phyloP scores from a whole-genome alignment of 768 basidiomycete genomes.

The Leccinum truebloodii region DNA sequence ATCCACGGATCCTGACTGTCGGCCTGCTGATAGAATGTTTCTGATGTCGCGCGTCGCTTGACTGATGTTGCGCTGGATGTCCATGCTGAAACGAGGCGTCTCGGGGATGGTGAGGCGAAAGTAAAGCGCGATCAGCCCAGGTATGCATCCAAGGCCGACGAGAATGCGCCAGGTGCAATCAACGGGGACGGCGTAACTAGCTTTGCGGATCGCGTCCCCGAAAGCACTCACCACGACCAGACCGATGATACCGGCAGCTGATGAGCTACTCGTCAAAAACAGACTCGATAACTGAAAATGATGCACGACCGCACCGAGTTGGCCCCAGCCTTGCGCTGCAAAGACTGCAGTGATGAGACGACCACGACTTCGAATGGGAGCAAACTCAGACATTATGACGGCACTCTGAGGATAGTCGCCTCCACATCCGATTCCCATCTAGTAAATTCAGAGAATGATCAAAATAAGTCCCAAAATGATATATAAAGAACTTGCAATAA shows the following conservation, averaged over 20 bases:
- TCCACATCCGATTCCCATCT: slow-evolving; percentile 83
- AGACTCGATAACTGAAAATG: neutral
- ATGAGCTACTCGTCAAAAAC: neutral
- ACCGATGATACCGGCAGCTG: slow-evolving; percentile 68
- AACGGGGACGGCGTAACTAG: slow-evolving; percentile 46
- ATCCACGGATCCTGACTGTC: slow-evolving; percentile 48
- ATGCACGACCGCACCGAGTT: slow-evolving; percentile 54
- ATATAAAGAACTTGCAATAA: slow-evolving; percentile 46
- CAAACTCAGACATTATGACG: slow-evolving; percentile 89
- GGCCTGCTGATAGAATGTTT: slow-evolving; percentile 52
- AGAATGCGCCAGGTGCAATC: slow-evolving; percentile 85
- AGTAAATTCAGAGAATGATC: neutral
- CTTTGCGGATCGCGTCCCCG: slow-evolving; percentile 53
- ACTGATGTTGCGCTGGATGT: slow-evolving; percentile 76
- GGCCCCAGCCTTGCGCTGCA: slow-evolving; percentile 86
- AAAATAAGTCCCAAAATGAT: neutral
- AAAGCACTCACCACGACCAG: slow-evolving; percentile 63
- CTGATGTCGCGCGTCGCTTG: slow-evolving; percentile 74
- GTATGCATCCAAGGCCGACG: slow-evolving; percentile 83
- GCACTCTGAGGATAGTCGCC: slow-evolving; percentile 85
- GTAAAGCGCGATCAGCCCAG: slow-evolving; percentile 77
- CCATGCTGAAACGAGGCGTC: slow-evolving; percentile 90
- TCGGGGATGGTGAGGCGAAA: slow-evolving; percentile 92
- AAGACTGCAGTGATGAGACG: slow-evolving; percentile 90
- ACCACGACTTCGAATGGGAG: slow-evolving; percentile 73